Conservation (phyloP, 2,329 filamentous ascomycete genomes). For the Lecanicillium sp. region DNA sequence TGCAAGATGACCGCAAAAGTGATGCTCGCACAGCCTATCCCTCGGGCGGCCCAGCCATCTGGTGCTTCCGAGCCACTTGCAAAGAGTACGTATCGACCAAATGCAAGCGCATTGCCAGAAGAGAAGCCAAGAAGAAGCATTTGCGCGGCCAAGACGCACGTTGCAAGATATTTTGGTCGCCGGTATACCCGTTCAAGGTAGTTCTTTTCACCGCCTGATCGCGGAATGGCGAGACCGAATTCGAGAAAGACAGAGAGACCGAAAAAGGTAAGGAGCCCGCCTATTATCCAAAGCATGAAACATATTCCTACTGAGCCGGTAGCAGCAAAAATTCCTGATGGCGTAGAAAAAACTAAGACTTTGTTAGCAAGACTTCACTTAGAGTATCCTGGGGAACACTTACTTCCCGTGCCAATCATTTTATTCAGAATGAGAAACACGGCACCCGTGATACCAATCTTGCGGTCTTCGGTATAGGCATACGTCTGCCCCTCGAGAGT, state of each 20-base stretch:
- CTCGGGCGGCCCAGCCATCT: constrained; percentile 49
- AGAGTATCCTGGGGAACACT: constrained; percentile 14
- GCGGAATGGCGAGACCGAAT: constrained; percentile 54
- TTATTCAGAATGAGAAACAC: constrained; percentile 50
- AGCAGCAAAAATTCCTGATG: constrained; percentile 42
- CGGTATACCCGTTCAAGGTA: constrained; percentile 58
- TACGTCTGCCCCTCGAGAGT: constrained; percentile 31
- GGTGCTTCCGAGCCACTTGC: constrained; percentile 36
- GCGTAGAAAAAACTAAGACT: constrained; percentile 46
- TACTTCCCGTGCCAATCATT: constrained; percentile 52
- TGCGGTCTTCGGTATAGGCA: constrained; percentile 31
- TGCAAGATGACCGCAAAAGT: constrained; percentile 50
- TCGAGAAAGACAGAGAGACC: constrained; percentile 56
- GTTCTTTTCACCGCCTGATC: constrained; percentile 58
- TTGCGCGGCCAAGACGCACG: constrained; percentile 51
- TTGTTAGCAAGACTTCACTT: neutral
- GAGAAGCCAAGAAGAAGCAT: constrained; percentile 57
- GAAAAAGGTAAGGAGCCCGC: constrained; percentile 47
- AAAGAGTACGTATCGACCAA: constrained; percentile 49
- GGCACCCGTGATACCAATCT: constrained; percentile 44
- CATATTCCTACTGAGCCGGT: constrained; percentile 40
- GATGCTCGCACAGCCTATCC: constrained; percentile 44
- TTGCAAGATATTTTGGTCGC: constrained; percentile 49
- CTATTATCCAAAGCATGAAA: constrained; percentile 24
- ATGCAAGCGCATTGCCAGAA: constrained; percentile 49